Base-by-base conservation (phyloP, 768 basidiomycete genomes). In the Collybia sp. region DNA sequence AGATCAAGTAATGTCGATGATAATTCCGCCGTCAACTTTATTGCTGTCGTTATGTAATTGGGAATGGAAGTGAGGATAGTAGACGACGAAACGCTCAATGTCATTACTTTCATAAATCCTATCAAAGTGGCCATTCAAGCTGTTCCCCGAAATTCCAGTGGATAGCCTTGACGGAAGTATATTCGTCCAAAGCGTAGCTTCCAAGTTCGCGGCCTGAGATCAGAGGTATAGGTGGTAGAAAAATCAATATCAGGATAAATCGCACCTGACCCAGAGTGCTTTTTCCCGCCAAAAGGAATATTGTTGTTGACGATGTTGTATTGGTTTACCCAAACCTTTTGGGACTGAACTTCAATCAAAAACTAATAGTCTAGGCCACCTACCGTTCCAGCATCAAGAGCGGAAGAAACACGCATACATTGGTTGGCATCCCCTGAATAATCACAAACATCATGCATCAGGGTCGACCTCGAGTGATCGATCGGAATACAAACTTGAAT, bases 241-340 rank as follows among this genome's bases (percentile, higher is more conserved):
- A 32, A n/a, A 31, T 18, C 37, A 11, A 34, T 20, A 30, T 31
- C 16, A 42, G 32, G 25, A 46, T 8, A 20, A 47, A 35, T 44
- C 18, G 45, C 54, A 87, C 88, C 85, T 57, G 89, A 83, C 43
- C 93, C 93, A 36, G 87, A 89, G 61, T 90, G 86, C 67, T 94
- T 95, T 72, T 88, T 95, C 17, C 94, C 95, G 32, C 95, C 94
- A 58, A 97, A 97, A 1, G 95, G 95, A 38, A 93, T 85, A 48
- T 94, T 91, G 62, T 89, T 90, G 66, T 80, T 78, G 46, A 95
- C 63, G 11, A 87, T 35, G 58, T 85, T 88, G 67, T 93, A 94
- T 58, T 91, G 85, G 64, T 97, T 97, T 49, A 93, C 78, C 93
- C 93, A 96, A 35, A 92, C 85, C 85, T 88, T 30, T 30, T 40